These are phyloP conservation scores for Amesomyces nigricolor DNA, from an alignment of 2,329 filamentous ascomycete species.

Conservation along the genomic window DNA sequence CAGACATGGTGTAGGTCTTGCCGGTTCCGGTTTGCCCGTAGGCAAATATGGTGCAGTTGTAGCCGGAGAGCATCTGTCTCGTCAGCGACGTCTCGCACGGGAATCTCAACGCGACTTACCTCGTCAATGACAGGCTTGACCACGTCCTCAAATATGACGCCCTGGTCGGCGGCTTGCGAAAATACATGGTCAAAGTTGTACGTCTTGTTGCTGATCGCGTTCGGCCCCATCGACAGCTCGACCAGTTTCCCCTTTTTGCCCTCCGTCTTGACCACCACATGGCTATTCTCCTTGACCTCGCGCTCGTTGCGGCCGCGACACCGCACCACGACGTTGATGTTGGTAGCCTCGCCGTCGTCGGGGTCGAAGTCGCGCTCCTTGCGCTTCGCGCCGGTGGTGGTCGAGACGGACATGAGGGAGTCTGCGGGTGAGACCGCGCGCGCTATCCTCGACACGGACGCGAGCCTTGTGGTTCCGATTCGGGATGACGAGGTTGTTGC, in stretches of 20 bases:
- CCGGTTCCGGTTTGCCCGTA: conserved; percentile 97
- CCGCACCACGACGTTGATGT: conserved; percentile 94
- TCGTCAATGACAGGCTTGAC: conserved; percentile 90
- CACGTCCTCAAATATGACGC: conserved; percentile 91
- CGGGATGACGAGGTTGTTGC: conserved; percentile 23
- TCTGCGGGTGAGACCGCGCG: conserved; percentile 60
- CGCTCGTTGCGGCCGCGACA: conserved; percentile 89
- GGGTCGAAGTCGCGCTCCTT: conserved; percentile 79
- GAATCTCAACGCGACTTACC: conserved; percentile 43
- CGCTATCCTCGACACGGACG: conserved; percentile 29
- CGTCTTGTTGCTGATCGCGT: conserved; percentile 87
- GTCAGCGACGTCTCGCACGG: conserved; percentile 3
- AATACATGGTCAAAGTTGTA: conserved; percentile 98
- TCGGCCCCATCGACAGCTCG: conserved; percentile 86
- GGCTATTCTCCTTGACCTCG: conserved; percentile 90
- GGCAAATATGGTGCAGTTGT: conserved; percentile 97
- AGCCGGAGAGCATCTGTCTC: conserved; percentile 77
- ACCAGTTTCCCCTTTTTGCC: conserved; percentile 81
- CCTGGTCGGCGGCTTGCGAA: conserved; percentile 88
- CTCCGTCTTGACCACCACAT: conserved; percentile 82
- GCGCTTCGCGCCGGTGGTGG: conserved; percentile 63
- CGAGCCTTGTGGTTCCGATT: conserved; percentile 16
- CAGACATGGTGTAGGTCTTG: conserved; percentile 99
- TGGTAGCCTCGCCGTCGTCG: conserved; percentile 71
- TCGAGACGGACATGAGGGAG: conserved; percentile 56